Evolutionary conservation across 306 rosid species (phyloP), one percentile per base, ranked within the genome.

Genomic region (Vicia villosa): DNA sequence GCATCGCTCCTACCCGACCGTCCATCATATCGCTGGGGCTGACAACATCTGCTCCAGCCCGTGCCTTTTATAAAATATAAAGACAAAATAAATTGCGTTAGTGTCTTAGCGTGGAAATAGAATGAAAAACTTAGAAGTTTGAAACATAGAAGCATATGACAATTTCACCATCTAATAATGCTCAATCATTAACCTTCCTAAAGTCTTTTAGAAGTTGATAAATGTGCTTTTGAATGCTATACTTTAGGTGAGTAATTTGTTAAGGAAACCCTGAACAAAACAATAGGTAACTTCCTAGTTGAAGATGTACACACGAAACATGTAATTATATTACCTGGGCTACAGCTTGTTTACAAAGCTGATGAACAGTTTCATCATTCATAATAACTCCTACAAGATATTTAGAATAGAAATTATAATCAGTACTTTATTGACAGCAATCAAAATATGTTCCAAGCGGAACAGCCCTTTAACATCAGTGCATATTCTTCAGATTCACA

Each of bases 1-100:
- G 85, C 75, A 94, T 64, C 54, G 99, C 97, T 77, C 99, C 99
- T 8, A 91, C 91, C 38, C 96, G 87, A 40, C 98, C 97, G 55
- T 94, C 97, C 98, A 94, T 94, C 99, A 94, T 94, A 80, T 94
- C 99, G 72, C 97, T 91, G 4, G 99, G 99, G 82, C 99, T 91
- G 76, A 94, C 89, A 47, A 94, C 92, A 75, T 94, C 96, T 66
- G 96, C 99, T 84, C 97, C 97, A 76, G 99, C 96, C 66, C 87
- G 91, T 45, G 99, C 97, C 97, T 89, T 70, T 75, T 34, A 26
- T 63, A 42, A 45, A 74, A 3, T 45, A 81, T 14, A 66, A 49
- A 43, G 0, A 66, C 1, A 57, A 64, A 21, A 21, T 8, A 63
- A 24, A 74, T 43, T 26, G 10, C 24, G 51, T 55, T 51, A 19